Conservation (phyloP, 345 rosid species). For the Eutrema yunnanense region DNA sequence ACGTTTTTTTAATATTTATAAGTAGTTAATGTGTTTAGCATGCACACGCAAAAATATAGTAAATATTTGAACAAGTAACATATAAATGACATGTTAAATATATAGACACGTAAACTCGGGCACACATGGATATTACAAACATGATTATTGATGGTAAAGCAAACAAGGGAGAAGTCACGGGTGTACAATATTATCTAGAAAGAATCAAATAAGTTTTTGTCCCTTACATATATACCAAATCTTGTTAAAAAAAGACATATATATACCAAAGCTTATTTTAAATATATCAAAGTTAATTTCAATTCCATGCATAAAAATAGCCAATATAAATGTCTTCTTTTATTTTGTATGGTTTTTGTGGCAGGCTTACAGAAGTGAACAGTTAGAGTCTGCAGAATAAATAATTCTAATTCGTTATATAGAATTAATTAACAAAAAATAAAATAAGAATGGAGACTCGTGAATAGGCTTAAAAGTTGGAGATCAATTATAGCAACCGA, state of each 20-base stretch:
- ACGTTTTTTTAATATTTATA: not conserved
- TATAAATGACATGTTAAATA: not conserved
- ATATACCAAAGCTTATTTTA: not conserved
- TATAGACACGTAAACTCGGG: conserved; percentile 2
- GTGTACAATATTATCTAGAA: conserved; percentile 22
- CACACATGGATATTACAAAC: conserved; percentile 18
- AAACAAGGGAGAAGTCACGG: conserved; percentile 32
- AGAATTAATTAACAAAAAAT: not conserved
- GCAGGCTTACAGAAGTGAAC: conserved; percentile 16
- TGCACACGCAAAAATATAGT: not conserved
- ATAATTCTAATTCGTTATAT: not conserved
- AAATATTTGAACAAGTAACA: not conserved
- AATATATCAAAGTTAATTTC: not conserved
- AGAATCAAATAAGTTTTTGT: conserved; percentile 30
- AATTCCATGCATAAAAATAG: conserved; percentile 4
- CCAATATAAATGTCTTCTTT: not conserved
- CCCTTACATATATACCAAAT: conserved; percentile 28
- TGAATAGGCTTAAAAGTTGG: conserved; percentile 21
- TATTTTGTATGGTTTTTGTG: conserved; percentile 7
- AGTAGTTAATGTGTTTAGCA: not conserved
- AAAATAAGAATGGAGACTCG: conserved; percentile 1
- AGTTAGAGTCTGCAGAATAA: not conserved
- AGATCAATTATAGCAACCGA: conserved; percentile 22
- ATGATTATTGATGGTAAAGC: not conserved
- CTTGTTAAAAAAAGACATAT: not conserved